Conservation (phyloP, 2,329 filamentous ascomycete species). For the Alternaria sp. region DNA sequence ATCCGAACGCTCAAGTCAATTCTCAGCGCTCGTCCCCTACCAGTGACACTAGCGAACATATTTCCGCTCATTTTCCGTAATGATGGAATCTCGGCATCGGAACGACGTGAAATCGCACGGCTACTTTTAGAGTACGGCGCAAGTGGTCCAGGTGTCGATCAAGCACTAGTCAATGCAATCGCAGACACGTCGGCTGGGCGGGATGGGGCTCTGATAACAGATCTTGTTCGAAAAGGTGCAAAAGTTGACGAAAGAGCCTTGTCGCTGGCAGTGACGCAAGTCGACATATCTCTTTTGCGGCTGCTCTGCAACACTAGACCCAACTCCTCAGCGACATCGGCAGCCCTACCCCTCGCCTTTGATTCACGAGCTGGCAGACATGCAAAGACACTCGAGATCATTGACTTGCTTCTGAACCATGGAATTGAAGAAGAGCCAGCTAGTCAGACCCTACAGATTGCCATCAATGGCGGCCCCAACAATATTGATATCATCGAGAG, state of each 20-base stretch:
- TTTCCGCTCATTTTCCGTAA: constrained; percentile 30
- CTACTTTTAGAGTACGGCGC: constrained; percentile 37
- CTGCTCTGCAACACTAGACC: constrained; percentile 34
- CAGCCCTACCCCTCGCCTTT: constrained; percentile 40
- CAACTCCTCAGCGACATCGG: constrained; percentile 25
- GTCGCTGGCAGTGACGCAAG: constrained; percentile 34
- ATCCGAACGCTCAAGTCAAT: constrained; percentile 26
- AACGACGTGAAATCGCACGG: constrained; percentile 28
- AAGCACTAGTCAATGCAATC: constrained; percentile 37
- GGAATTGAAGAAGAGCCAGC: constrained; percentile 33
- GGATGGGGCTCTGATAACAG: constrained; percentile 33
- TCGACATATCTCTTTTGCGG: constrained; percentile 33
- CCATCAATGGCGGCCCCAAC: constrained; percentile 34
- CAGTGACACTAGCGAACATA: constrained; percentile 25
- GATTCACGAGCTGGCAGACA: constrained; percentile 29
- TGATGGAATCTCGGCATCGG: constrained; percentile 23
- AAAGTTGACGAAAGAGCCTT: constrained; percentile 35
- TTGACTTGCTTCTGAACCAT: constrained; percentile 35
- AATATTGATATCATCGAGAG: constrained; percentile 43
- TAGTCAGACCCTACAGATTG: constrained; percentile 29
- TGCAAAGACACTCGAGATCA: constrained; percentile 28
- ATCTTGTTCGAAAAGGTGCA: constrained; percentile 33
- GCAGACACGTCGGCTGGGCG: constrained; percentile 31
- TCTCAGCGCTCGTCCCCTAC: constrained; percentile 27
- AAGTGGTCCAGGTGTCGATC: constrained; percentile 34